Base-by-base conservation (phyloP, 768 basidiomycete species). In the Kwoniella sp. region DNA sequence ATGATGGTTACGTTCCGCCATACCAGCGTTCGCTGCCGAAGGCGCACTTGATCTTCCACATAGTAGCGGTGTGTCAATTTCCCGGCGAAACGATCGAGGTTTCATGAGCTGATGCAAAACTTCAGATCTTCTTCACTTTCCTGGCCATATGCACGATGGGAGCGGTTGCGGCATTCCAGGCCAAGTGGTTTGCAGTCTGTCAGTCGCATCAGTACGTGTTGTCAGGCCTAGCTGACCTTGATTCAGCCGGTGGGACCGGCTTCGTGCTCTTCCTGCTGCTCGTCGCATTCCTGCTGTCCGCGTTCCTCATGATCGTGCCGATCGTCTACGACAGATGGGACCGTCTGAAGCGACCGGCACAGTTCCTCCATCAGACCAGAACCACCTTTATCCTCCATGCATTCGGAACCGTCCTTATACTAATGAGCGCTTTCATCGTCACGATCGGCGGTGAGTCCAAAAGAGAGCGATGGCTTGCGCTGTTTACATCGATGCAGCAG, bases 101-200 rank as follows among this genome's bases (percentile, higher is more conserved):
- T 28, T 14, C 15, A 17, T 17, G 46, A 38, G 14, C 11, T 27
- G 38, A 9, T 12, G 8, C 38, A 11, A 37, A 7, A 33, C 15
- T 33, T 19, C 33, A 93, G 77, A 80, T 83, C 47, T 91, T 96
- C 79, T 90, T 93, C 83, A 85, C 86, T 72, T 95, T 96, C 69
- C 80, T 96, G 39, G 83, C 88, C 11, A 86, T 93, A 83, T 86
- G 85, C 40, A 92, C 89, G 69, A 90, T 89, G 63, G 92, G 87
- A 7, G 84, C 86, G 62, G 87, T 90, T 3, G 91, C 91, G 0
- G 77, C 79, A 19, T 96, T 93, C 73, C 91, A 96, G 64, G 84
- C 87, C 3, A 85, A 86, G 60, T 91, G 83, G 82, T 67, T 93
- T 20, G 88, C 88, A 7, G 88, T 89, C 32, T 95, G 91, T 93